Percentiles rank a stretch among this genome's conserved stretches.
Evolutionary conservation across 805 yeast genomes (phyloP).

Genomic region (Wickerhamiella spandovensis): DNA sequence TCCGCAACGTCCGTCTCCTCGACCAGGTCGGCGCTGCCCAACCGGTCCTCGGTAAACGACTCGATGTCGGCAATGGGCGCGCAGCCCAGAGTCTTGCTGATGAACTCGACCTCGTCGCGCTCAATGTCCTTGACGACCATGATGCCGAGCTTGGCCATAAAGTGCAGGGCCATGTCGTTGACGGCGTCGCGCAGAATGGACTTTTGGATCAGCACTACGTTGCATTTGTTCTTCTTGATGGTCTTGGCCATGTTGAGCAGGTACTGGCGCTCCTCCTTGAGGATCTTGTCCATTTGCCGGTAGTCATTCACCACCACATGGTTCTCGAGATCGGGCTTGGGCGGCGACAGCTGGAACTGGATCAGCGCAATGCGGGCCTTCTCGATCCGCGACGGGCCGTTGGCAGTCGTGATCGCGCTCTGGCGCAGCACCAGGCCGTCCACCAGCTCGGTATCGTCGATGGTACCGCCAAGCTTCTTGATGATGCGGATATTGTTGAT

Average conservation of each 20-base stretch:
- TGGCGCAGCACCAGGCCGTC: constrained; percentile 86
- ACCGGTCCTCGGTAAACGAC: constrained; percentile 79
- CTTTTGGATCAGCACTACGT: constrained; percentile 78
- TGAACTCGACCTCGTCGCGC: constrained; percentile 90
- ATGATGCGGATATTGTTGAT: constrained; percentile 76
- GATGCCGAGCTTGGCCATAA: constrained; percentile 81
- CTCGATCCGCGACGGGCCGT: constrained; percentile 90
- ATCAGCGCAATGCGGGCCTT: constrained; percentile 82
- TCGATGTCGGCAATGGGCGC: constrained; percentile 95
- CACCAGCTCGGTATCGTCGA: constrained; percentile 86
- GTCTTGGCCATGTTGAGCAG: constrained; percentile 88
- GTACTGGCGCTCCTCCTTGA: constrained; percentile 95
- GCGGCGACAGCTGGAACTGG: constrained; percentile 93
- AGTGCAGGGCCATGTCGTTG: constrained; percentile 87
- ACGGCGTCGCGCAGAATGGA: constrained; percentile 92
- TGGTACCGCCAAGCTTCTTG: constrained; percentile 94
- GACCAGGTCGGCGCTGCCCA: constrained; percentile 82
- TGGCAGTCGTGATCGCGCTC: constrained; percentile 75
- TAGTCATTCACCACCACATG: constrained; percentile 95
- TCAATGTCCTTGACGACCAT: constrained; percentile 92
- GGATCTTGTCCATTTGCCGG: constrained; percentile 97
- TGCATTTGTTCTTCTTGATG: constrained; percentile 93
- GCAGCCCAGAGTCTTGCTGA: constrained; percentile 75
- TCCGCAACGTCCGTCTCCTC: constrained; percentile 88
- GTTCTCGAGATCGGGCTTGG: constrained; percentile 96